phyloP scores from a whole-genome alignment of 148 eudicot species.

The Rhododendron molle region DNA sequence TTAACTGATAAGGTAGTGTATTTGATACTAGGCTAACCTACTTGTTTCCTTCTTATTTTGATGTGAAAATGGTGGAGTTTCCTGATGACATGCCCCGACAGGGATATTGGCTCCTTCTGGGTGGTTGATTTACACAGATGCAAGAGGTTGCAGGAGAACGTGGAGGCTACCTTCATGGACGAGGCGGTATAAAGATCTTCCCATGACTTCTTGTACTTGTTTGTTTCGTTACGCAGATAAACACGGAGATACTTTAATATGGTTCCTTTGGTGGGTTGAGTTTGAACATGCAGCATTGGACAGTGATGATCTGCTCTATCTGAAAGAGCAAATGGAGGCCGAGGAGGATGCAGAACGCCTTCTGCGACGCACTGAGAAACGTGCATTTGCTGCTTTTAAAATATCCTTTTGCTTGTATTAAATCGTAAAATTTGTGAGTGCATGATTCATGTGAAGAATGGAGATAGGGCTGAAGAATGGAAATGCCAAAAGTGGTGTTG shows the following conservation, averaged over 20 bases:
- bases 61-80: conserved; percentile 27
- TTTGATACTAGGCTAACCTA: conserved; percentile 3
- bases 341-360: conserved; percentile 99
- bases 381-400: conserved; percentile 96
- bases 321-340: conserved; percentile 99
- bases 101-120: conserved; percentile 89
- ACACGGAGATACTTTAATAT: neutral
- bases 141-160: conserved; percentile 99
- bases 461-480: neutral
- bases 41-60: neutral
- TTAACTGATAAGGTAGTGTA: neutral
- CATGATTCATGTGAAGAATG: neutral
- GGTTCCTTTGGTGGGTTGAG: conserved; percentile 25
- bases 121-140: conserved; percentile 79
- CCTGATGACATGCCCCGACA: conserved; percentile 98
- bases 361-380: conserved; percentile 88
- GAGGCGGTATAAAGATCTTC: conserved; percentile 70
- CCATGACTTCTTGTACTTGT: neutral
- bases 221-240: neutral
- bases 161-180: conserved; percentile 98
- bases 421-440: neutral
- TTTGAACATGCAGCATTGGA: conserved; percentile 80
- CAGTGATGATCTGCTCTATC: conserved; percentile 97
- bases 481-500: neutral
- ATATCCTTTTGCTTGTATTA: conserved; percentile 59